A percentile compares a stretch with the other conserved stretches of the same genome.
phyloP scores from a whole-genome alignment of 257 asterid genomes.

The Datura wrightii region DNA sequence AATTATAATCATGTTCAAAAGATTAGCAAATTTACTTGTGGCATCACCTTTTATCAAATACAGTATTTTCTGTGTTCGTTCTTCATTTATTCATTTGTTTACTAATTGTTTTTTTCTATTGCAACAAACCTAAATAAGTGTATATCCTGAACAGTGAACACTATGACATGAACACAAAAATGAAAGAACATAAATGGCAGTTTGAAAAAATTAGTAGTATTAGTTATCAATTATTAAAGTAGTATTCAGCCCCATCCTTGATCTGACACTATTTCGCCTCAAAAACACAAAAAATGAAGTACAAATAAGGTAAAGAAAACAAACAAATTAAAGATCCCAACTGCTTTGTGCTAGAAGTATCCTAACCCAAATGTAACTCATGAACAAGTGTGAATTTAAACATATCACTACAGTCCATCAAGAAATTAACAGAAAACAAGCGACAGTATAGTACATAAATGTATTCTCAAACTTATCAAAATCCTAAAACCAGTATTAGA shows the following conservation, averaged over 20 bases:
- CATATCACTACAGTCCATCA: neutral
- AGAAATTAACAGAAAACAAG: neutral
- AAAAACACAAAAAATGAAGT: conserved; percentile 6
- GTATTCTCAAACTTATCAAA: conserved; percentile 23
- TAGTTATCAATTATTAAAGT: conserved; percentile 3
- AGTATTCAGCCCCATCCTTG: neutral
- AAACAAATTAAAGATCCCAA: conserved; percentile 17
- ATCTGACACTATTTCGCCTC: conserved; percentile 7
- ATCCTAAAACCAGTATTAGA: conserved; percentile 11
- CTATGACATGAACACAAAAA: conserved; percentile 10
- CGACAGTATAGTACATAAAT: neutral
- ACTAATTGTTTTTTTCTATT: neutral
- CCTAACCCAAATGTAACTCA: neutral
- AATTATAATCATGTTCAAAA: conserved; percentile 3
- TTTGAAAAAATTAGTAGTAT: neutral
- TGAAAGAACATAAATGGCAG: neutral
- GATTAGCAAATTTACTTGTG: conserved; percentile 6
- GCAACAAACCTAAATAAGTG: neutral
- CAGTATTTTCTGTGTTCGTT: neutral
- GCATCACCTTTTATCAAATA: neutral
- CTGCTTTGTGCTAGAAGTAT: conserved; percentile 16
- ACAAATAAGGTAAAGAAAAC: neutral
- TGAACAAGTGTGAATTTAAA: neutral
- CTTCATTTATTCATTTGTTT: conserved; percentile 16
- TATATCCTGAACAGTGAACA: conserved; percentile 29